Base-by-base conservation (phyloP, 257 asterid genomes). In the Lantana camara region DNA sequence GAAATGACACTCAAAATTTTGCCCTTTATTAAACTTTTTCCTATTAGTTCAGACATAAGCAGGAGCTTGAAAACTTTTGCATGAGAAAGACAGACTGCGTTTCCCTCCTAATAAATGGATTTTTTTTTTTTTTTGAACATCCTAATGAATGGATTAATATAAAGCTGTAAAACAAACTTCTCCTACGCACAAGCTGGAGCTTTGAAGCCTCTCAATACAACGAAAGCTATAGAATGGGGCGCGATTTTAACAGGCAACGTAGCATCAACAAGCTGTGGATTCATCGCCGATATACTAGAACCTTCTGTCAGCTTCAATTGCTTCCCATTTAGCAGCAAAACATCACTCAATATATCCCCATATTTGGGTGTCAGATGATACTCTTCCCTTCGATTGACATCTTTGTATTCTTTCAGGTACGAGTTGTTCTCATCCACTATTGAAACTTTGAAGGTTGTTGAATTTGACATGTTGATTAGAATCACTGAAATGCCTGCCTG, bases 381-480 rank as follows among this genome's bases (percentile, higher is more conserved):
- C 68, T 88, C 97, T 74, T 88, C 91, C 64, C 97, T 82, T 19
- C 24, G 60, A 21, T 21, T 41, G 14, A 5, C 32, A 27, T 27
- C 32, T 5, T 27, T 27, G 32, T 27, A 27, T 27, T 27, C 32
- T 27, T 27, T 27, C 2, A 27, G 32, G 32, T 27, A 27, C 5
- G 41, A 27, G 35, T 77, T 80, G 19, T 66, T 10, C 9, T 82
- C 85, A 14, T 74, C 67, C 37, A 21, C 73, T 5, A 82, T 59
- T 20, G 74, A 53, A 40, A 85, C 82, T 15, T 84, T 76, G 46
- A 73, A 82, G 20, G 56, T 70, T 2, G 91, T 91, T 2, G 88
- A 80, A 34, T 88, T 91, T 2, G 90, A 88, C 93, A 88, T 76
- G 83, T 91, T 91, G 76, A 85, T 91, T 7, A 83, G 46, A 15